Conservation (phyloP, 805 yeast species). For the Monosporozyma siamensis region DNA sequence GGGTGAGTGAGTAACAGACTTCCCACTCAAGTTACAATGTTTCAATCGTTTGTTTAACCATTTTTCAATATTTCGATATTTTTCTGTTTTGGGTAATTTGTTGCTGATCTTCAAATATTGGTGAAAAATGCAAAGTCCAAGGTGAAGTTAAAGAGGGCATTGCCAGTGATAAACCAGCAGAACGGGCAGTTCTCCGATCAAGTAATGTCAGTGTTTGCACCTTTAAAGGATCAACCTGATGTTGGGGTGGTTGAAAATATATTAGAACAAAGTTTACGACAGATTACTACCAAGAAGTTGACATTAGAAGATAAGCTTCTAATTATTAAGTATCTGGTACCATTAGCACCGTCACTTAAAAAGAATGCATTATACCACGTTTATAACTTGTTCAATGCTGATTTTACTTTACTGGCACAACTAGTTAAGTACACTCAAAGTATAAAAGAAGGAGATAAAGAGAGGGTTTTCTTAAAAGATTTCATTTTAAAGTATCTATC, state of each 20-base stretch:
- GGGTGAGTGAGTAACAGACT: no score
- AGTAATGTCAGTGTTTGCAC: background rate
- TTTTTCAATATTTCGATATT: background rate
- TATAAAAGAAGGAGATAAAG: conserved; percentile 8
- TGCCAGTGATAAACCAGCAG: no score
- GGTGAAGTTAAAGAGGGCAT: no score
- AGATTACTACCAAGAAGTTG: background rate
- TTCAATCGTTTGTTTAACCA: background rate
- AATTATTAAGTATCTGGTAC: conserved; percentile 15
- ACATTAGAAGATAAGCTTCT: conserved; percentile 5
- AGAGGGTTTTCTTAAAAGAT: conserved; percentile 5
- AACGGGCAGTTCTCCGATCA: no score
- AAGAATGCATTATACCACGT: conserved; percentile 5
- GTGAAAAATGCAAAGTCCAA: no score
- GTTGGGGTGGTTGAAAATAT: background rate
- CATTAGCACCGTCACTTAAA: conserved; percentile 20
- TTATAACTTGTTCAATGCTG: conserved; percentile 5
- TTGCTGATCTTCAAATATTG: no score
- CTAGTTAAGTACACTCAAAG: conserved; percentile 10
- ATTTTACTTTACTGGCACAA: conserved; percentile 16
- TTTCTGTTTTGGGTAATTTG: background rate
- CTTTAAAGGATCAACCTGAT: background rate
- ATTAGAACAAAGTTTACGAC: background rate
- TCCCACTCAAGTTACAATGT: background rate
- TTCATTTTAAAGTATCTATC: conserved; percentile 12